phyloP scores from a whole-genome alignment of 2,329 filamentous ascomycete species.

The Emmonsia crescens region DNA sequence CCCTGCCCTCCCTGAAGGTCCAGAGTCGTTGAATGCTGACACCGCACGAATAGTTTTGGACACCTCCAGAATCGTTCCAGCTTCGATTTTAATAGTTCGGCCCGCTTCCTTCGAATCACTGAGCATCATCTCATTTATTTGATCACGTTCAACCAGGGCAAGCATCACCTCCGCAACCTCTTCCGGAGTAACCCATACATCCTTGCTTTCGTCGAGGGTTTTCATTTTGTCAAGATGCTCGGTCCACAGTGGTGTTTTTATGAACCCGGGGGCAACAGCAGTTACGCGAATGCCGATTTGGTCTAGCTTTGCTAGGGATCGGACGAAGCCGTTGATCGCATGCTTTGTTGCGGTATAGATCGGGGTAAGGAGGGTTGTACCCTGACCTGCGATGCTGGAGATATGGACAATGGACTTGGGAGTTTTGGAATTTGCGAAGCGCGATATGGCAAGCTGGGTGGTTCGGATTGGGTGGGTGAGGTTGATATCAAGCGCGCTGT shows the following conservation, averaged over 20 bases:
- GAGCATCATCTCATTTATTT: conserved; percentile 26
- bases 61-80: conserved; percentile 47
- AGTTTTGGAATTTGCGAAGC: conserved; percentile 32
- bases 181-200: conserved; percentile 50
- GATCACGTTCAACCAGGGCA: conserved; percentile 41
- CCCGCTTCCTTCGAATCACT: conserved; percentile 21
- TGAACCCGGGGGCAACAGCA: conserved; percentile 49
- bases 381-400: conserved; percentile 39
- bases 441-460: conserved; percentile 40
- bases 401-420: conserved; percentile 39
- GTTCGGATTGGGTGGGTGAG: conserved; percentile 42
- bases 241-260: conserved; percentile 52
- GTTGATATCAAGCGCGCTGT: conserved; percentile 41
- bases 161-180: conserved; percentile 52
- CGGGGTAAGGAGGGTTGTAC: conserved; percentile 28
- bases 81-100: conserved; percentile 28
- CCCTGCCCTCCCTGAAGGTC: conserved; percentile 38
- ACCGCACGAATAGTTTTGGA: conserved; percentile 44
- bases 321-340: conserved; percentile 39
- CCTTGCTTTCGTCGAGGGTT: conserved; percentile 37
- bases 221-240: conserved; percentile 50
- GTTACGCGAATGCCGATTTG: conserved; percentile 46
- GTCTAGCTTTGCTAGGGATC: conserved; percentile 38
- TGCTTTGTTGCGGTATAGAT: conserved; percentile 42
- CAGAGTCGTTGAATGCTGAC: conserved; percentile 42